Percentiles rank a stretch among this genome's conserved stretches.
Evolutionary conservation across 345 rosid species (phyloP).

Genomic region (Streptanthus diversifolius): DNA sequence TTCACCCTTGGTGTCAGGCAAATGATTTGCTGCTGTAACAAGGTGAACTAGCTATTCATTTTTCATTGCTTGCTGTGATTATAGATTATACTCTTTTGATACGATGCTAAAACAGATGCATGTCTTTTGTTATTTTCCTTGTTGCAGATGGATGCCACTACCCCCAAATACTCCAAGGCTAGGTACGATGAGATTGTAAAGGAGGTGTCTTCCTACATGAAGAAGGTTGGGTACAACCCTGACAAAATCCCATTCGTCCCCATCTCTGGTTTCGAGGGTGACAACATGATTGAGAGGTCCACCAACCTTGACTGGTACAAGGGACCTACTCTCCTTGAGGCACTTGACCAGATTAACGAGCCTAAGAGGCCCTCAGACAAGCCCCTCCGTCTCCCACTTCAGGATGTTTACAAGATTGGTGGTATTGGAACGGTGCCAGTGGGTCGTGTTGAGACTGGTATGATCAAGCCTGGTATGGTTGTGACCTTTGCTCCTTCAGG

Average conservation of each 20-base stretch:
- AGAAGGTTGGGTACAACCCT: conserved; percentile 58
- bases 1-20: conserved; percentile 95
- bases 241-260: conserved; percentile 52
- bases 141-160: conserved; percentile 62
- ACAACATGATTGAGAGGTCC: conserved; percentile 57
- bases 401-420: conserved; percentile 67
- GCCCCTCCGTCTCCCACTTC: conserved; percentile 77
- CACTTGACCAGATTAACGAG: conserved; percentile 48
- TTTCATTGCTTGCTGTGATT: too few relatives aligned
- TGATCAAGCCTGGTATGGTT: conserved; percentile 67
- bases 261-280: conserved; percentile 56
- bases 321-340: conserved; percentile 50
- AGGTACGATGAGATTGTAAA: conserved; percentile 59
- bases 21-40: conserved; percentile 75
- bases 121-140: too few relatives aligned
- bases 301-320: conserved; percentile 56
- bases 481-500: conserved; percentile 76
- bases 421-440: conserved; percentile 67
- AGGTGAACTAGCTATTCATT: too few relatives aligned
- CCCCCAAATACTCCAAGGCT: conserved; percentile 54
- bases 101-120: too few relatives aligned
- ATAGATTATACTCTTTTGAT: too few relatives aligned
- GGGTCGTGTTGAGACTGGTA: conserved; percentile 66
- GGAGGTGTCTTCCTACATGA: conserved; percentile 57
- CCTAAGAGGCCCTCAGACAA: conserved; percentile 90